Base-by-base conservation (phyloP, 306 rosid species). In the Cucurbita moschata region DNA sequence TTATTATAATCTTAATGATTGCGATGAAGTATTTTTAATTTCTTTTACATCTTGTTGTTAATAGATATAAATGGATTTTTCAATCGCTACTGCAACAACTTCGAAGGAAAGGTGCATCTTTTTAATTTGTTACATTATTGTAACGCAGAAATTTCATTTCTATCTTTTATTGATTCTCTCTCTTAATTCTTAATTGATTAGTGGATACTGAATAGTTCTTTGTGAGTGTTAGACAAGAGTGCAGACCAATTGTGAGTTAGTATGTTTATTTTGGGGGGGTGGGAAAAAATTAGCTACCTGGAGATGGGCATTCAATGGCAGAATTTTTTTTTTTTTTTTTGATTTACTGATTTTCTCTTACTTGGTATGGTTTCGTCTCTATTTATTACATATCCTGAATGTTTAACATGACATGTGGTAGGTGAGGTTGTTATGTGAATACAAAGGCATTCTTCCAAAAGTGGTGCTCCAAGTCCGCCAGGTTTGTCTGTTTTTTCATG, bases 11-110 rank as follows among this genome's bases (percentile, higher is more conserved):
- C 35, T 0, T 39, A 4, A 1, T n/a, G 2, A 46, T 68, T 44
- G 10, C 4, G 11, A 21, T 42, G 73, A 50, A 71, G 61, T 71
- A 50, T 71, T 71, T 70, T 77, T 38, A 67, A 57, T 65, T 46
- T 59, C 21, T 55, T 49, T 59, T 43, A 63, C 9, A 54, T 64
- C 46, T 57, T 77, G 53, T 39, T 78, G 78, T 47, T 81, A 82
- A 77, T 85, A 93, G 98, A 88, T 80, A 90, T 93, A 74, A 93
- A 90, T 79, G 89, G 81, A 15, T 79, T 89, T 55, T 93, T 93
- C 88, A 90, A 90, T 77, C 88, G 82, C 82, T 86, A 82, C 30
- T 93, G 97, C 72, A 51, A 56, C 73, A 90, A 88, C 84, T 87
- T 88, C 83, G 83, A 81, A 80, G 98, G 98, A 74, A 93, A 93